Evolutionary conservation across 345 rosid species (phyloP).

Genomic region (Eucalyptus polyanthemos): DNA sequence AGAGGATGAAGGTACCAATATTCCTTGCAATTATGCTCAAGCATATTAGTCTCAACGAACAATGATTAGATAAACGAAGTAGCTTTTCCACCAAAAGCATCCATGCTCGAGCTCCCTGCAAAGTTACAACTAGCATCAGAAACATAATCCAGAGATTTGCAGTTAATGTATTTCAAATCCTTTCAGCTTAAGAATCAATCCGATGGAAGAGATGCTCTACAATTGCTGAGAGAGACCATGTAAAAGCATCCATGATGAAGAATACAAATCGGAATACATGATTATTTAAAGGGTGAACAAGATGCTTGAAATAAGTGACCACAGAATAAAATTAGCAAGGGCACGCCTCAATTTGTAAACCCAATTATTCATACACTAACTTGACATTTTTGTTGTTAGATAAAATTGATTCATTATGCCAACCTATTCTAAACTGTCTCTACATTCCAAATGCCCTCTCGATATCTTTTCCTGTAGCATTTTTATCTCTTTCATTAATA

Average conservation of each 20-base stretch:
- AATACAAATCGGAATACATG: neutral
- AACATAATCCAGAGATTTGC: neutral
- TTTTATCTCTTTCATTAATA: neutral
- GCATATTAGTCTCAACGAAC: neutral
- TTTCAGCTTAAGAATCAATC: neutral
- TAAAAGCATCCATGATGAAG: neutral
- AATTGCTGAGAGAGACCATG: neutral
- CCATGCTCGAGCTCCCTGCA: neutral
- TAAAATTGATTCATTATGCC: neutral
- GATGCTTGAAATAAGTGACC: neutral
- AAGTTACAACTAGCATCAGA: neutral
- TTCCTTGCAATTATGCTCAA: neutral
- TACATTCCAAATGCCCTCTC: neutral
- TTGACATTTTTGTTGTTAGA: neutral
- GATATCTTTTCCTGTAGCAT: neutral
- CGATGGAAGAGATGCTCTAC: neutral
- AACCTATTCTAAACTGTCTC: neutral
- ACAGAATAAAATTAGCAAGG: neutral
- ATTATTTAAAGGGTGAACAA: neutral
- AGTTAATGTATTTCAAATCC: neutral
- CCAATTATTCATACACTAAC: neutral
- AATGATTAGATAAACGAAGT: neutral
- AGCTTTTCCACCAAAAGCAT: neutral
- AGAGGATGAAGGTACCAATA: neutral
- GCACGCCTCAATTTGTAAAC: neutral